phyloP scores from a whole-genome alignment of 2,329 filamentous ascomycete genomes.

The Xylaria hypoxylon region DNA sequence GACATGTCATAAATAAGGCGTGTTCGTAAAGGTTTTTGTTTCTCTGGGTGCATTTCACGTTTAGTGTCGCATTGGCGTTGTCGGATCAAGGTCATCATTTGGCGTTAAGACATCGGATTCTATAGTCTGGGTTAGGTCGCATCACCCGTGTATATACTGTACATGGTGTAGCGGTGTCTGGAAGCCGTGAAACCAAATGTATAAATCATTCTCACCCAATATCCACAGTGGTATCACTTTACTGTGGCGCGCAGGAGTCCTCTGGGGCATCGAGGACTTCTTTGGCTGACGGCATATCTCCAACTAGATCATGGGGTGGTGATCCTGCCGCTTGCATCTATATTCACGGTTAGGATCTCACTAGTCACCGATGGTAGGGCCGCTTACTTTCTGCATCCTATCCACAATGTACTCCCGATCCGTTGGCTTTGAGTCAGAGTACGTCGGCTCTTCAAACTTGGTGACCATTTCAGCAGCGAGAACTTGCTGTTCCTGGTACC shows the following conservation, averaged over 20 bases:
- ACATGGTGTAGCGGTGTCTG: slow-evolving; percentile 20
- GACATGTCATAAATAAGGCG: slow-evolving; percentile 57
- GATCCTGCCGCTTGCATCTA: slow-evolving; percentile 98
- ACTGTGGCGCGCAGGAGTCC: slow-evolving; percentile 73
- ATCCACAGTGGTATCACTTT: slow-evolving; percentile 46
- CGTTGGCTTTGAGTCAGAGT: slow-evolving; percentile 81
- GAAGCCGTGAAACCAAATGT: slow-evolving; percentile 33
- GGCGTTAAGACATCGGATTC: slow-evolving; percentile 42
- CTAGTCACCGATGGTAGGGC: not conserved
- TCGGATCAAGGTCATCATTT: slow-evolving; percentile 36
- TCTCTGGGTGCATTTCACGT: slow-evolving; percentile 11
- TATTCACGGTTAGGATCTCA: slow-evolving; percentile 37
- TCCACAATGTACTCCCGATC: slow-evolving; percentile 96
- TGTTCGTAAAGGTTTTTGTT: slow-evolving; percentile 11
- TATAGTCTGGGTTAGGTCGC: slow-evolving; percentile 39
- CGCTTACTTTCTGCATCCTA: slow-evolving; percentile 91
- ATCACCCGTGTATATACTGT: slow-evolving; percentile 42
- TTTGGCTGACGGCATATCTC: slow-evolving; percentile 86
- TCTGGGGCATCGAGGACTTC: slow-evolving; percentile 73
- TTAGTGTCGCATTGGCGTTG: slow-evolving; percentile 36
- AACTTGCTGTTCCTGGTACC: slow-evolving; percentile 83
- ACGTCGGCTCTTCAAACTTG: slow-evolving; percentile 86
- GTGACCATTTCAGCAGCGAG: slow-evolving; percentile 87
- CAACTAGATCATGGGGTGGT: slow-evolving; percentile 89
- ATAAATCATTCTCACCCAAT: slow-evolving; percentile 32